Percentiles rank a stretch among this genome's conserved stretches.
Evolutionary conservation across 2,329 filamentous ascomycete species (phyloP).

Genomic region (Cercospora sojina): DNA sequence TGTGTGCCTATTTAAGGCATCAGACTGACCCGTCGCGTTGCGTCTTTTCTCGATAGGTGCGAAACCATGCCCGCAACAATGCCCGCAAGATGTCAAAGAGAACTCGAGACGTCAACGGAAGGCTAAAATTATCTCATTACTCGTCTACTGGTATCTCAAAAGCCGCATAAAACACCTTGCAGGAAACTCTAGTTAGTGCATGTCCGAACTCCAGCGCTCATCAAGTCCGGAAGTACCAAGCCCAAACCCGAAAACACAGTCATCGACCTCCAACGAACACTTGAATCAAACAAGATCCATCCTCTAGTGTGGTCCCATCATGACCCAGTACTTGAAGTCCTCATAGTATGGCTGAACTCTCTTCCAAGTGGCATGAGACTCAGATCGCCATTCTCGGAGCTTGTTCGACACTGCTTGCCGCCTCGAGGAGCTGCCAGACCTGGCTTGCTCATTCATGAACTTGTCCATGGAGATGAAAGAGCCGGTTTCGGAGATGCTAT

Average conservation of each 20-base stretch:
- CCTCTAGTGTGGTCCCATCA: slow-evolving; percentile 18
- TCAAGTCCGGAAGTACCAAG: not conserved
- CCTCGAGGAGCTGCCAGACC: not conserved
- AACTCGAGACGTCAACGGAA: too few relatives aligned
- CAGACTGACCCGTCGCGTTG: too few relatives aligned
- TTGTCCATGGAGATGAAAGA: slow-evolving; percentile 12
- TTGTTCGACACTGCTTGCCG: slow-evolving; percentile 13
- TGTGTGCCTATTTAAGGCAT: too few relatives aligned
- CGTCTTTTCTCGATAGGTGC: too few relatives aligned
- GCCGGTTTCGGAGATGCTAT: slow-evolving; percentile 7
- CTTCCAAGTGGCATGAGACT: slow-evolving; percentile 14
- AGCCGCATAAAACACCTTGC: not conserved
- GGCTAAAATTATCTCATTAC: not conserved
- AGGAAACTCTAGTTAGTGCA: not conserved
- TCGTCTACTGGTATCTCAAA: not conserved
- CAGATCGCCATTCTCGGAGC: slow-evolving; percentile 13
- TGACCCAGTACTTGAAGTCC: slow-evolving; percentile 18
- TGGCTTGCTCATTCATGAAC: slow-evolving; percentile 6
- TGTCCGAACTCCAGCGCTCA: not conserved
- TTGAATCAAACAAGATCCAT: not conserved
- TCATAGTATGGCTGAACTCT: slow-evolving; percentile 15
- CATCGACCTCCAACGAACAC: not conserved
- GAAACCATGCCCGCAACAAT: too few relatives aligned
- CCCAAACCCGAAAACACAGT: not conserved
- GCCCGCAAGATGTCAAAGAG: too few relatives aligned